phyloP scores from a whole-genome alignment of 1,284 basidiomycete species.

The Pulveroboletus sp. region DNA sequence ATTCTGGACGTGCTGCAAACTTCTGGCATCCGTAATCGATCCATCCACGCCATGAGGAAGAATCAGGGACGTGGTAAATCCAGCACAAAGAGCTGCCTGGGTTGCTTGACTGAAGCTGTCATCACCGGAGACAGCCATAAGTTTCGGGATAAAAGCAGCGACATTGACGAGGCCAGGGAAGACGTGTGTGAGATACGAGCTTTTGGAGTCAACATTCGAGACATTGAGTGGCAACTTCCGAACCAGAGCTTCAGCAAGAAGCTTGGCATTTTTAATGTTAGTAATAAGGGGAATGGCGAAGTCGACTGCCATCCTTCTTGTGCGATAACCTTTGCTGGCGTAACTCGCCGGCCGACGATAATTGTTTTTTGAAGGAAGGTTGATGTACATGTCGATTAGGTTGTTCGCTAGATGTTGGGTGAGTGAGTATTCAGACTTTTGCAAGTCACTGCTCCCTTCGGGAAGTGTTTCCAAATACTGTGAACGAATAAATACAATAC shows the following conservation, averaged over 20 bases:
- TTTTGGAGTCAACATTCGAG: slow-evolving; percentile 92
- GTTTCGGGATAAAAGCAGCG: slow-evolving; percentile 82
- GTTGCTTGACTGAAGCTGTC: slow-evolving; percentile 71
- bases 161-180: slow-evolving; percentile 95
- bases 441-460: slow-evolving; percentile 72
- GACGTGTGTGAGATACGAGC: slow-evolving; percentile 85
- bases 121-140: slow-evolving; percentile 57
- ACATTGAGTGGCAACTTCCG: slow-evolving; percentile 87
- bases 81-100: slow-evolving; percentile 81
- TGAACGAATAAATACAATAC: slow-evolving; percentile 9
- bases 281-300: slow-evolving; percentile 97
- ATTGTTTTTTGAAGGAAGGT: slow-evolving; percentile 97
- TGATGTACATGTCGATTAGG: slow-evolving; percentile 98
- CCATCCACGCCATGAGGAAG: slow-evolving; percentile 69
- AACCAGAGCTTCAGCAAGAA: slow-evolving; percentile 94
- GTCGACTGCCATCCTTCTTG: slow-evolving; percentile 99
- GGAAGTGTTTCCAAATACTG: slow-evolving; percentile 89
- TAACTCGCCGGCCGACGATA: slow-evolving; percentile 97
- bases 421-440: slow-evolving; percentile 95
- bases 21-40: slow-evolving; percentile 65
- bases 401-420: slow-evolving; percentile 95
- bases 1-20: slow-evolving; percentile 69
- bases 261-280: slow-evolving; percentile 98
- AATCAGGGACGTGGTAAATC: slow-evolving; percentile 84
- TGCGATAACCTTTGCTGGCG: slow-evolving; percentile 95